Conservation (phyloP, 495 filamentous ascomycete species). For the Penicillium simplicissimum region DNA sequence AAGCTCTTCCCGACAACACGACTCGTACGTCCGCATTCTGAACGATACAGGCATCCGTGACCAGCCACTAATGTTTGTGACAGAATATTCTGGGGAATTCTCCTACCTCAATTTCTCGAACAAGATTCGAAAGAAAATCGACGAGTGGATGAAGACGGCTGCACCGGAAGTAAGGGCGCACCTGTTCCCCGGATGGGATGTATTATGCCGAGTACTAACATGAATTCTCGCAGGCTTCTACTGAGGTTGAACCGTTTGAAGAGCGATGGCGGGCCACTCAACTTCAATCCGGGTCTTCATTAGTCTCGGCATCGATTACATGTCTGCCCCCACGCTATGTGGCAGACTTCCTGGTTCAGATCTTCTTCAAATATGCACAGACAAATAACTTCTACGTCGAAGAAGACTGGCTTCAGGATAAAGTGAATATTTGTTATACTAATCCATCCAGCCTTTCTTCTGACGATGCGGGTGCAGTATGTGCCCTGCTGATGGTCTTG, state of each 20-base stretch:
- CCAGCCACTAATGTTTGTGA: background rate
- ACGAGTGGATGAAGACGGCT: conserved; percentile 49
- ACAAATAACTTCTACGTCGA: conserved; percentile 56
- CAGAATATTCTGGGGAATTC: conserved; percentile 56
- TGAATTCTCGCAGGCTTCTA: conserved; percentile 30
- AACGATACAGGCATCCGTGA: background rate
- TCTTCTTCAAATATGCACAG: conserved; percentile 55
- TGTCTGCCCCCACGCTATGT: conserved; percentile 54
- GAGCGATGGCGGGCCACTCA: conserved; percentile 53
- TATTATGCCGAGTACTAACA: conserved; percentile 9
- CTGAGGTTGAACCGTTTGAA: conserved; percentile 47
- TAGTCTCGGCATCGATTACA: conserved; percentile 42
- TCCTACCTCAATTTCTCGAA: conserved; percentile 54
- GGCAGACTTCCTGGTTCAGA: conserved; percentile 51
- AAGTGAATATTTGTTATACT: conserved; percentile 47
- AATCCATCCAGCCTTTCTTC: conserved; percentile 42
- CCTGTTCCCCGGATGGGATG: background rate
- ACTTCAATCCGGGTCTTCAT: conserved; percentile 46
- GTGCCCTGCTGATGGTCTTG: conserved; percentile 51
- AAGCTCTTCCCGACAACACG: conserved; percentile 49
- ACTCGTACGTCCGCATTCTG: conserved; percentile 36
- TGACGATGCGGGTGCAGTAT: conserved; percentile 49
- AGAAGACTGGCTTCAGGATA: conserved; percentile 49
- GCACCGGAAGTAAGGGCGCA: conserved; percentile 39
- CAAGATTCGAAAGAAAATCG: conserved; percentile 51